Conservation (phyloP, 345 rosid genomes). For the Gynandropsis gynandra region DNA sequence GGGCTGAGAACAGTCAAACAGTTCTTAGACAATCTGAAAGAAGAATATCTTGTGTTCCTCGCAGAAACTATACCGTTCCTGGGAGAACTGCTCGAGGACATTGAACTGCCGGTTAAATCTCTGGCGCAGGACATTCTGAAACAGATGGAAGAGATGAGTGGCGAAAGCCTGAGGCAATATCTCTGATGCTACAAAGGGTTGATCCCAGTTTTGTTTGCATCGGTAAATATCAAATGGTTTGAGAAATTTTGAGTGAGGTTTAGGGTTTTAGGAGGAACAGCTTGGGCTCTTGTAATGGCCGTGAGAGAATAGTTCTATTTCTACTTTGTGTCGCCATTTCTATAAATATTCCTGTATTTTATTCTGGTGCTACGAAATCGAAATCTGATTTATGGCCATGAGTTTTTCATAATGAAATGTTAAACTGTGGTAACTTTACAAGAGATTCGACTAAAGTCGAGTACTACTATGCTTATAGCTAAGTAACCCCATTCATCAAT, state of each 20-base stretch:
- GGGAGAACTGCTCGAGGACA: slow-evolving; percentile 80
- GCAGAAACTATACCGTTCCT: slow-evolving; percentile 89
- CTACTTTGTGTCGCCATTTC: background rate
- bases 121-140: slow-evolving; percentile 75
- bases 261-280: background rate
- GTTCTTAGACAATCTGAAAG: slow-evolving; percentile 71
- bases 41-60: slow-evolving; percentile 71
- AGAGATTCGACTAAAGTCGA: too few species aligned
- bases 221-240: slow-evolving; percentile 7
- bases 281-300: slow-evolving; percentile 3
- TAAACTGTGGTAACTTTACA: too few species aligned
- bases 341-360: too few species aligned
- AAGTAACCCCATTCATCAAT: too few species aligned
- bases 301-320: background rate
- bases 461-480: too few species aligned
- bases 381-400: too few species aligned
- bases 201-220: slow-evolving; percentile 17
- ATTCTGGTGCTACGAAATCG: too few species aligned
- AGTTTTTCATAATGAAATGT: too few species aligned
- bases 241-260: background rate
- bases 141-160: slow-evolving; percentile 86
- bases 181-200: slow-evolving; percentile 30
- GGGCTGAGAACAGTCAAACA: slow-evolving; percentile 68
- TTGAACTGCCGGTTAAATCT: slow-evolving; percentile 67
- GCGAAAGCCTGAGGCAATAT: slow-evolving; percentile 64